phyloP scores from a whole-genome alignment of 495 filamentous ascomycete genomes.

The Xylaria scruposa region DNA sequence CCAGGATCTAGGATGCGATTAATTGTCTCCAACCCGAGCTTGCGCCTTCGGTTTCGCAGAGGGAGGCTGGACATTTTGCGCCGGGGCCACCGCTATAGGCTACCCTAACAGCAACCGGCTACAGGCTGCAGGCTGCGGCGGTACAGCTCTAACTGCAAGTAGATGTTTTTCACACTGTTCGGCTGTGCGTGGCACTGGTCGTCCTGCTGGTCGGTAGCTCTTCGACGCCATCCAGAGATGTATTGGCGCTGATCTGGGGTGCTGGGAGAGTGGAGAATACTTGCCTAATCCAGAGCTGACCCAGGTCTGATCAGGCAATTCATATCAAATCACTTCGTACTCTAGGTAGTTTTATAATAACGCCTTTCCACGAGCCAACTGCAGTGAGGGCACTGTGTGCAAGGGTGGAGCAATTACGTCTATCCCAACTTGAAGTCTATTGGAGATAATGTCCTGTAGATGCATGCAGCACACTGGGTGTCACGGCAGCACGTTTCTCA shows the following conservation, averaged over 20 bases:
- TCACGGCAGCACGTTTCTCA: conserved; percentile 16
- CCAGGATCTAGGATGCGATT: conserved; percentile 15
- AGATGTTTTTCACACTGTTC: neutral
- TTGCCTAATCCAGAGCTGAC: conserved; percentile 14
- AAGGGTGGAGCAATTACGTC: neutral
- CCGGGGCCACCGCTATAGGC: conserved; percentile 1
- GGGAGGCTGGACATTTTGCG: conserved; percentile 23
- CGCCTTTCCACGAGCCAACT: neutral
- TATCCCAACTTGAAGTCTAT: neutral
- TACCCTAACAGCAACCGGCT: neutral
- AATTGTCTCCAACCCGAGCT: conserved; percentile 28
- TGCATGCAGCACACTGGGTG: neutral
- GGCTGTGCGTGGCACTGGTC: neutral
- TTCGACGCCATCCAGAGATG: neutral
- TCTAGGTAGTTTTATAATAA: conserved; percentile 13
- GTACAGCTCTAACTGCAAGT: neutral
- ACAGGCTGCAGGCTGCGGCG: conserved; percentile 6
- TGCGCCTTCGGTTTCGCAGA: conserved; percentile 26
- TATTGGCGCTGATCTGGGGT: conserved; percentile 22
- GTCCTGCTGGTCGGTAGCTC: neutral
- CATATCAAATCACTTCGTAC: conserved; percentile 23
- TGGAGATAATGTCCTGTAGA: neutral
- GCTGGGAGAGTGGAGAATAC: conserved; percentile 9
- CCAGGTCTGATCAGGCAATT: conserved; percentile 18
- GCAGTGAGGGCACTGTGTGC: neutral